phyloP scores from a whole-genome alignment of 1,284 basidiomycete genomes.

The Tylopilus orsonianus region DNA sequence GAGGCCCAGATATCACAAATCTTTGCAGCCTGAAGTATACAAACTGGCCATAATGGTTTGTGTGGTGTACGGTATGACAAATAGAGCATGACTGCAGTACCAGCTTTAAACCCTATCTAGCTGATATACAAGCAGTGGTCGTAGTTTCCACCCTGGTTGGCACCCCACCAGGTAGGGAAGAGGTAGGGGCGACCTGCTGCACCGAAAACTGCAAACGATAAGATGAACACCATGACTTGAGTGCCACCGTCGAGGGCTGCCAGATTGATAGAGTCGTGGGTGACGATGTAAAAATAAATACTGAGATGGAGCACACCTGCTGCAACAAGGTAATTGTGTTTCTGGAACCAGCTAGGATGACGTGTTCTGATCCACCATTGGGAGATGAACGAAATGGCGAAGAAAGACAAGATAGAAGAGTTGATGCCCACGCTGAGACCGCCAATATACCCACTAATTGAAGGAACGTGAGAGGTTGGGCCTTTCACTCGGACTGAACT shows the following conservation, averaged over 20 bases:
- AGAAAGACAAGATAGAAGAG: constrained; percentile 39
- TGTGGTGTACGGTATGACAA: background rate
- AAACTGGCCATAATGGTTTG: no score
- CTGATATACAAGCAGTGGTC: constrained; percentile 17
- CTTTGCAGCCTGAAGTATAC: no score
- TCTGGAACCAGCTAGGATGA: constrained; percentile 55
- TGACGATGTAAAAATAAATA: background rate
- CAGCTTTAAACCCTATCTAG: constrained; percentile 1
- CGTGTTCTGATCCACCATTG: constrained; percentile 60
- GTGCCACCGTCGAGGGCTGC: constrained; percentile 59
- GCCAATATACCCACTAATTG: constrained; percentile 34
- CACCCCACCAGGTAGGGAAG: constrained; percentile 65
- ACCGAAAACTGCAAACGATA: constrained; percentile 72
- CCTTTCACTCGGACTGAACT: background rate
- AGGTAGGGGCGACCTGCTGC: constrained; percentile 54
- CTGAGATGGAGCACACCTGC: constrained; percentile 35
- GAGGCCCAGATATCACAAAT: no score
- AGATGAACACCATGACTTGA: constrained; percentile 69
- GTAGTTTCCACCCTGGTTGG: constrained; percentile 40
- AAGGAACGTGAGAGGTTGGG: background rate
- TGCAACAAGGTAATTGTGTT: constrained; percentile 49
- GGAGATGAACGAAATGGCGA: constrained; percentile 50
- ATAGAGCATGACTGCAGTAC: background rate
- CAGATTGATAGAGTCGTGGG: background rate
- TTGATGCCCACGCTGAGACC: constrained; percentile 49